Conservation (phyloP, 2,329 filamentous ascomycete genomes). For the Fusarium phyllophilum region DNA sequence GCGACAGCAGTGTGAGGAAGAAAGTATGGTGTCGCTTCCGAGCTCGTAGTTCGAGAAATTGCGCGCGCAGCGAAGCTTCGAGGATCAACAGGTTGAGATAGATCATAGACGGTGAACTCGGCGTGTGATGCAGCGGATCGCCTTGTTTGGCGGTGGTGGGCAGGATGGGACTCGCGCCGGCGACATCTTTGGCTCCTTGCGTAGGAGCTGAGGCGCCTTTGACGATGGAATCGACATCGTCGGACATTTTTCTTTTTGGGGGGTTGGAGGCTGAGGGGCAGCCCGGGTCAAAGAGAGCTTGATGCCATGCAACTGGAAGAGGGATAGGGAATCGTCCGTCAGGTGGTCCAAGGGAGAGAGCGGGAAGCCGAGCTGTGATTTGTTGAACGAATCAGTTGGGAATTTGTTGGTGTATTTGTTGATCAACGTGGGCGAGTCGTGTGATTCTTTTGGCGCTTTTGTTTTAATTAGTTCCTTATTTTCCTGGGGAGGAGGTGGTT, state of each 20-base stretch:
- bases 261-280: constrained; percentile 35
- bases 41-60: constrained; percentile 90
- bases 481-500: constrained; percentile 25
- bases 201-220: constrained; percentile 83
- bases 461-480: not conserved
- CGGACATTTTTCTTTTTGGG: constrained; percentile 60
- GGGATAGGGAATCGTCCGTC: not conserved
- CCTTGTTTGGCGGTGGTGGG: constrained; percentile 58
- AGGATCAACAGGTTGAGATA: constrained; percentile 98
- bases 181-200: constrained; percentile 56
- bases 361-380: constrained; percentile 1
- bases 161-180: constrained; percentile 56
- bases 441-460: constrained; percentile 20
- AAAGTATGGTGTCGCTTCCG: constrained; percentile 92
- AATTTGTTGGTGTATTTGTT: not conserved
- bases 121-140: constrained; percentile 82
- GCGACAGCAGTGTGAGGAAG: constrained; percentile 80
- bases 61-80: constrained; percentile 90
- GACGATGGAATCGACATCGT: constrained; percentile 85
- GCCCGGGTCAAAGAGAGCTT: constrained; percentile 34
- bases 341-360: constrained; percentile 10
- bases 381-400: not conserved
- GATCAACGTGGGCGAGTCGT: constrained; percentile 27
- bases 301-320: constrained; percentile 36
- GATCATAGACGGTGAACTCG: constrained; percentile 94